These are phyloP conservation scores for Tanacetum coccineum DNA, from an alignment of 129 eudicot species.

Conservation along the genomic window DNA sequence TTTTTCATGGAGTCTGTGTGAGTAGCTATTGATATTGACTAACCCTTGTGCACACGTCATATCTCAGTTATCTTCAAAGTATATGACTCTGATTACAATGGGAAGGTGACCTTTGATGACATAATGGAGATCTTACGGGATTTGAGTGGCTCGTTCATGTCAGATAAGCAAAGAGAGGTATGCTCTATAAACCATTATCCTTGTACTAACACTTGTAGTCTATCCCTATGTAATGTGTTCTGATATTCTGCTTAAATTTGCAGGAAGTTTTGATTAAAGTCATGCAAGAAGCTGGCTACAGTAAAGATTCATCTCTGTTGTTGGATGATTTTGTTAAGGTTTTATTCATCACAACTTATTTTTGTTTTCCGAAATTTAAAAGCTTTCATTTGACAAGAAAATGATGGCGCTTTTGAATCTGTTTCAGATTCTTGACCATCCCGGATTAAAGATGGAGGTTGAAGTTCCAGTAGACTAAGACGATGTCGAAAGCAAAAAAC, in stretches of 20 bases:
- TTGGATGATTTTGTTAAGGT: slow-evolving; percentile 86
- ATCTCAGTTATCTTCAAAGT: slow-evolving; percentile 80
- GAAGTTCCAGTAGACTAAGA: slow-evolving; percentile 72
- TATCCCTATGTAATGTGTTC: no score
- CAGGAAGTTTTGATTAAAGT: slow-evolving; percentile 77
- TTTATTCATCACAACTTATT: neutral
- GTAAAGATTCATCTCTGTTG: slow-evolving; percentile 56
- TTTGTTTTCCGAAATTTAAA: neutral
- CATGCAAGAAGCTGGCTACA: slow-evolving; percentile 80
- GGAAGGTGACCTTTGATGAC: slow-evolving; percentile 74
- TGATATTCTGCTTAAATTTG: no score
- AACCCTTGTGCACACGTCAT: slow-evolving; percentile 1
- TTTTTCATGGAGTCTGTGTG: no score
- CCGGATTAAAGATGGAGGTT: slow-evolving; percentile 77
- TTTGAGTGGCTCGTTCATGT: slow-evolving; percentile 77
- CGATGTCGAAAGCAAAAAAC: slow-evolving; percentile 7
- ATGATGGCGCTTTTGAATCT: slow-evolving; percentile 2
- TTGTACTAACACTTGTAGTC: no score
- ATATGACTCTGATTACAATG: slow-evolving; percentile 78
- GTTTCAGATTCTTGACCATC: slow-evolving; percentile 60
- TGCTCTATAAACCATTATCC: slow-evolving; percentile 1
- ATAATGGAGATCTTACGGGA: slow-evolving; percentile 69
- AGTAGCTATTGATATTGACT: neutral
- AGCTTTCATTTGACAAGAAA: neutral
- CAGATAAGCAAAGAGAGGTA: slow-evolving; percentile 89